phyloP scores from a whole-genome alignment of 2,329 filamentous ascomycete species.

The Aspergillus cejpii region DNA sequence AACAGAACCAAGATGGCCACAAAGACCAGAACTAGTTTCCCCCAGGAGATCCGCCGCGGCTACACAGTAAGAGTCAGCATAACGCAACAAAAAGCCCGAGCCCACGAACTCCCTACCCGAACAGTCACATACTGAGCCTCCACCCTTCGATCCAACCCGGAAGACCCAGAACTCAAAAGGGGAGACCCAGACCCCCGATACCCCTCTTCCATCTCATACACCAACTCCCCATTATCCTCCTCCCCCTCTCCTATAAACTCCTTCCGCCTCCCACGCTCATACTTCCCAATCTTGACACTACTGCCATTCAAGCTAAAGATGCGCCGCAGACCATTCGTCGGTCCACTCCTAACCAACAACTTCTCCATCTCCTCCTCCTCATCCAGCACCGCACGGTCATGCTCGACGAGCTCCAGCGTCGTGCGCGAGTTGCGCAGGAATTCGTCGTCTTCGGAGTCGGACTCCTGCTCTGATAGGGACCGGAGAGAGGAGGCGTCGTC shows the following conservation, averaged over 20 bases:
- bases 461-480: conserved; percentile 60
- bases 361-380: conserved; percentile 62
- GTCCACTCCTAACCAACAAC: conserved; percentile 38
- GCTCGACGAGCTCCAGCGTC: conserved; percentile 61
- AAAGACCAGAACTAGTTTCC: conserved; percentile 37
- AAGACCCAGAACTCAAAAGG: conserved; percentile 55
- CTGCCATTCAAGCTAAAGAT: conserved; percentile 41
- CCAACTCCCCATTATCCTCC: conserved; percentile 65
- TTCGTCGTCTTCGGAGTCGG: conserved; percentile 69
- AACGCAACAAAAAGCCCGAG: conserved; percentile 9
- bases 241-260: no score
- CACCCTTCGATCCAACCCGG: conserved; percentile 44
- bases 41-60: conserved; percentile 23
- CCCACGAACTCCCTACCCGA: conserved; percentile 19
- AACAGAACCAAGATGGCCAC: conserved; percentile 48
- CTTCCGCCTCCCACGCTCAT: conserved; percentile 42
- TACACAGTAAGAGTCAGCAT: conserved; percentile 6
- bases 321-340: conserved; percentile 33
- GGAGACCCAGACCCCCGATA: conserved; percentile 55
- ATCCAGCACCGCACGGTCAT: conserved; percentile 64
- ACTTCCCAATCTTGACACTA: conserved; percentile 46
- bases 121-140: conserved; percentile 29
- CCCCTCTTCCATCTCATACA: conserved; percentile 89
- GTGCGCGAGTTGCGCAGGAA: conserved; percentile 59
- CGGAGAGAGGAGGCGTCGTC: conserved; percentile 63